phyloP scores from a whole-genome alignment of 768 basidiomycete species.

The Lyophyllum semitale region DNA sequence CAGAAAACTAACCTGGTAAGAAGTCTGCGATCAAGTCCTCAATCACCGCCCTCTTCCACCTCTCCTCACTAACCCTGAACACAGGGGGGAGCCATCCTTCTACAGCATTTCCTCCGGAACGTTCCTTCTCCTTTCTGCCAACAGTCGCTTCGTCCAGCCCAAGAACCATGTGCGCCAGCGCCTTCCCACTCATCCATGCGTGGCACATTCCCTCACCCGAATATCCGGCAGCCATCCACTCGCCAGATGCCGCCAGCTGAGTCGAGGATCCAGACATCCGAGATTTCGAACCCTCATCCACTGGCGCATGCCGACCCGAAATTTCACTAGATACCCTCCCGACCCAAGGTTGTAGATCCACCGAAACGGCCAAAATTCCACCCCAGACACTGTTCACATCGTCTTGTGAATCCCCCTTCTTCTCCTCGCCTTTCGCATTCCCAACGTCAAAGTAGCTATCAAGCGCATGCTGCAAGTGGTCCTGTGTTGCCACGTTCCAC shows the following conservation, averaged over 20 bases:
- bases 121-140: not conserved
- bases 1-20: not conserved
- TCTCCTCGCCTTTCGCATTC: conserved; percentile 31
- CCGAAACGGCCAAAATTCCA: conserved; percentile 63
- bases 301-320: conserved; percentile 38
- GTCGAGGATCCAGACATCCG: not conserved
- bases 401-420: conserved; percentile 37
- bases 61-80: conserved; percentile 45
- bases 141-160: conserved; percentile 29
- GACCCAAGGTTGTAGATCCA: conserved; percentile 69
- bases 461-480: conserved; percentile 41
- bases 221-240: conserved; percentile 75
- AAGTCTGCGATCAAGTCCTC: conserved; percentile 32
- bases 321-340: conserved; percentile 57
- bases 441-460: conserved; percentile 49
- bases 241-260: conserved; percentile 44
- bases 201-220: conserved; percentile 76
- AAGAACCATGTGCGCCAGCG: conserved; percentile 61
- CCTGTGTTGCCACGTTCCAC: conserved; percentile 27
- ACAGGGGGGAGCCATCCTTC: conserved; percentile 52
- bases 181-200: conserved; percentile 64
- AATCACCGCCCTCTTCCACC: conserved; percentile 47
- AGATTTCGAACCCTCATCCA: not conserved
- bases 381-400: conserved; percentile 62
- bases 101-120: conserved; percentile 15